Base-by-base conservation (phyloP, 106 monocot species). In the Ottelia alismoides region DNA sequence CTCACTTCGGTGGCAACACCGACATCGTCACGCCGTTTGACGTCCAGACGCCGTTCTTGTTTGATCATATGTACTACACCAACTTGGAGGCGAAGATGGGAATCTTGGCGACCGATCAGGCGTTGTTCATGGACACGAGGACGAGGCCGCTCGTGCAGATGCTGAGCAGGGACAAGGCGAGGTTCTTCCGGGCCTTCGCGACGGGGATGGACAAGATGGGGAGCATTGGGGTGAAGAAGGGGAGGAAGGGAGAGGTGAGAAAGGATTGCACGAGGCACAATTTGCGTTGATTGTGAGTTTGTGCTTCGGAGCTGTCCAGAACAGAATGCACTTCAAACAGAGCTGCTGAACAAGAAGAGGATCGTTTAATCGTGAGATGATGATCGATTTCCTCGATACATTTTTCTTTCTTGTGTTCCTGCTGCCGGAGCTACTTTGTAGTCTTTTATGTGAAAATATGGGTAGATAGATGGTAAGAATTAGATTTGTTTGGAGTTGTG, bases 181-280 rank as follows among this genome's bases (percentile, higher is more conserved):
- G 22, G 63, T 94, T 94, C 55, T 94, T 94, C 24, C 23, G 45
- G 35, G 84, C 88, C 2, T 94, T 94, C 46, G 54, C 51, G 0
- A 43, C 12, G 22, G 81, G 78, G 20, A 88, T 94, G 94, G 94
- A 94, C 27, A 84, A 69, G 60, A 84, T 94, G 94, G 94, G 94
- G 6, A 24, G 47, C 10, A 78, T 84, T 6, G 61, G 81, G 23
- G 61, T 84, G 45, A 94, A 94, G 81, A 88, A 72, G 63, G 94
- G 94, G 25, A 78, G 52, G 61, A 74, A 25, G 44, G 94, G 88
- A 18, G 88, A 88, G 76, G 70, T 88, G 1, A 81, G 88, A 47
- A 76, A 14, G 69, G 63, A 65, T n/a, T 94, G 94, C 26, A 68
- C 55, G 52, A 69, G 65, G 68, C 1, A 0, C 19, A 59, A 45